Evolutionary conservation across 345 rosid species (phyloP).

Genomic region (Melaleuca quinquenervia): DNA sequence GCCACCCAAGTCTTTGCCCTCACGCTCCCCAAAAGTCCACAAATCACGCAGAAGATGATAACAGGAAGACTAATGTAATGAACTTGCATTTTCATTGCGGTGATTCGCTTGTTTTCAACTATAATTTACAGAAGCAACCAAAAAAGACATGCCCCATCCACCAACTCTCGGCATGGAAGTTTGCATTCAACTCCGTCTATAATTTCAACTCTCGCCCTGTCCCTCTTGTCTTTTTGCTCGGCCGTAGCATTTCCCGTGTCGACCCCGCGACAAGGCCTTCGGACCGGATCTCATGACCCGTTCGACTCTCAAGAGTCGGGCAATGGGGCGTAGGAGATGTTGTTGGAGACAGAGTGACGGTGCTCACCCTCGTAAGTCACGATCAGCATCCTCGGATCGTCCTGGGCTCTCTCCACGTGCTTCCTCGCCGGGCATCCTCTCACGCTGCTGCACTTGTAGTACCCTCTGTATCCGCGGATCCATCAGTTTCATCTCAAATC

Average conservation of each 20-base stretch:
- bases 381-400: slow-evolving; percentile 26
- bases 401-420: slow-evolving; percentile 34
- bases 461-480: slow-evolving; percentile 15
- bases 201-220: background rate
- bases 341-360: slow-evolving; percentile 7
- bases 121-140: background rate
- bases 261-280: background rate
- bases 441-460: slow-evolving; percentile 36
- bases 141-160: background rate
- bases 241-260: background rate
- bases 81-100: background rate
- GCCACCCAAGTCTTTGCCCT: background rate
- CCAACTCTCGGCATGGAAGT: background rate
- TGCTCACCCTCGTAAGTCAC: slow-evolving; percentile 45
- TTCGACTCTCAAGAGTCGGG: background rate
- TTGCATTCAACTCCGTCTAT: background rate
- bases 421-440: slow-evolving; percentile 45
- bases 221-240: background rate
- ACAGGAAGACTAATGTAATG: background rate
- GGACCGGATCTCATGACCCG: background rate
- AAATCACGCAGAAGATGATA: background rate
- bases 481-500: background rate
- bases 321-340: background rate
- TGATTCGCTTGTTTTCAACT: background rate
- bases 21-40: background rate